Evolutionary conservation across 768 basidiomycete species (phyloP), one percentile per base, ranked within the genome.

Genomic region (Kwoniella pini): DNA sequence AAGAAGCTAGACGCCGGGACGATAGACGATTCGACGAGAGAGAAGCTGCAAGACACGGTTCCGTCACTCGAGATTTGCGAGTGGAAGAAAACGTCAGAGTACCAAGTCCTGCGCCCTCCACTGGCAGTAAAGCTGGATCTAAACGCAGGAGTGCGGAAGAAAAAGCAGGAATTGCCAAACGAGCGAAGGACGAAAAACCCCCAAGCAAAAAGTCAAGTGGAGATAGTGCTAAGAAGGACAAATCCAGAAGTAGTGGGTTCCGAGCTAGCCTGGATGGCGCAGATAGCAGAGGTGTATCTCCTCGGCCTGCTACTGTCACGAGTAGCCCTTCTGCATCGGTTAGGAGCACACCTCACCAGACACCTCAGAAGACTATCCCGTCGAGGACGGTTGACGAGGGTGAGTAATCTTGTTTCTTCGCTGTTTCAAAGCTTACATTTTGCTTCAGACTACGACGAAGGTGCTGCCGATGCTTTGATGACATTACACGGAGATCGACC

Each of bases 391-490:
- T 94, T 17, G 91, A 96, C 70, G 93, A 98, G 67, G 77, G 77
- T 76, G 62, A 72, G 73, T 55, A 7, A 5, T 7, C 5, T 13
- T 9, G 7, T 19, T 13, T 19, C 13, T 57, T 15, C 11, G 22
- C 3, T 4, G 40, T 42, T 15, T n/a, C 46, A 13, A 17, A 17
- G 39, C 64, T 70, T 58, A 65, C 36, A n/a, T 26, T 15, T 15
- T 3, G 27, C 19, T 31, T 1, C 38, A 78, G 89, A 96, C 69
- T 96, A 96, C 68, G 93, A 98, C 68, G 93, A 93, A 77, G 89
- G 88, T 24, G 89, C 86, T n/a, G 86, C 90, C 3, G 91, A 91
- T 67, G 85, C 89, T 0, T 80, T 96, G 31, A 89, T 96, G 78
- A 85, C 83, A 1, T 82, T 96, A 59, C 79, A 87, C 13, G 79